phyloP scores from a whole-genome alignment of 2,329 filamentous ascomycete species.

The Onygenales sp. region DNA sequence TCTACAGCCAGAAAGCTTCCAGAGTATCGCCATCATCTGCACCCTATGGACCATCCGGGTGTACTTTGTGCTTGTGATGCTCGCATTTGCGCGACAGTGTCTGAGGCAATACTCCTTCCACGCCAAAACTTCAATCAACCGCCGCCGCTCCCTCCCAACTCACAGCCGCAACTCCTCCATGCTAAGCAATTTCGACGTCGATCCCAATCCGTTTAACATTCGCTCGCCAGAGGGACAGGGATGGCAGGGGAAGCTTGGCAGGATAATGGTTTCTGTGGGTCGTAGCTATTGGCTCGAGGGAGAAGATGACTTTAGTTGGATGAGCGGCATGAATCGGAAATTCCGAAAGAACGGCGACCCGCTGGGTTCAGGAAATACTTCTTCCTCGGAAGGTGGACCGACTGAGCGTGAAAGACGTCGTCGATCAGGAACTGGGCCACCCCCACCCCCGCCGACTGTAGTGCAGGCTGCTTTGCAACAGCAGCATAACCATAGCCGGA shows the following conservation, averaged over 20 bases:
- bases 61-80: conserved; percentile 76
- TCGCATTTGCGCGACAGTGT: conserved; percentile 71
- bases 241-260: conserved; percentile 69
- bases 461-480: conserved; percentile 24
- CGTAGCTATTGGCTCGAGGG: conserved; percentile 71
- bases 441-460: conserved; percentile 28
- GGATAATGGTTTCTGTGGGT: conserved; percentile 65
- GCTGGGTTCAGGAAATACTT: conserved; percentile 27
- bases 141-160: conserved; percentile 23
- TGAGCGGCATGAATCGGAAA: conserved; percentile 51
- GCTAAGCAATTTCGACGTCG: conserved; percentile 37
- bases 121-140: conserved; percentile 17
- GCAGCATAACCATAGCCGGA: conserved; percentile 2
- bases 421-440: conserved; percentile 52
- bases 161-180: conserved; percentile 36
- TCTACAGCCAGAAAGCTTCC: conserved; percentile 57
- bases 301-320: conserved; percentile 59
- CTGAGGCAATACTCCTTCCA: conserved; percentile 60
- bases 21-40: conserved; percentile 69
- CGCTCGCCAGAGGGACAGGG: conserved; percentile 67
- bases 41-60: conserved; percentile 64
- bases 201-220: conserved; percentile 59
- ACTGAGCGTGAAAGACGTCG: conserved; percentile 51
- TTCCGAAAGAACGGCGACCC: conserved; percentile 40
- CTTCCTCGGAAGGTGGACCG: conserved; percentile 32